A percentile compares a stretch with the other conserved stretches of the same genome.
These are phyloP conservation scores for Apiospora marii DNA, from an alignment of 2,329 filamentous ascomycete genomes.

Conservation along the genomic window DNA sequence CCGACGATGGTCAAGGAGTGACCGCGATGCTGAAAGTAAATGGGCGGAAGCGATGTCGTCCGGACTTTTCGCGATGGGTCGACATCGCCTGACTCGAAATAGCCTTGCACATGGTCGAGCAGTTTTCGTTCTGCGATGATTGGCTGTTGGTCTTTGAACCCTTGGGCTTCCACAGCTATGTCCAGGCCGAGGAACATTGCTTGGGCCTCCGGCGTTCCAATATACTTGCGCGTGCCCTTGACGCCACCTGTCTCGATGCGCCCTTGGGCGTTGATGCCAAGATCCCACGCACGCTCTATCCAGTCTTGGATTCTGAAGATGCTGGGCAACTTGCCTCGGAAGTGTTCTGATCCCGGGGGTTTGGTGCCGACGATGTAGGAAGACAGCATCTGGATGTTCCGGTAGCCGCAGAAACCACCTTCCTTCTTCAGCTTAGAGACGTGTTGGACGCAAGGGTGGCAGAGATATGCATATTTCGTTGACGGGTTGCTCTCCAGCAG, in stretches of 20 bases:
- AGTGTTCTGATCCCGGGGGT: conserved; percentile 64
- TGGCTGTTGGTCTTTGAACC: conserved; percentile 62
- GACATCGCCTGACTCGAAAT: conserved; percentile 70
- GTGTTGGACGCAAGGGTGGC: conserved; percentile 77
- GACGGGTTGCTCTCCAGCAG: conserved; percentile 70
- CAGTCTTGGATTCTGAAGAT: conserved; percentile 85
- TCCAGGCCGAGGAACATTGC: conserved; percentile 76
- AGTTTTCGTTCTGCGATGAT: conserved; percentile 62
- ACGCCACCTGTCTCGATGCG: conserved; percentile 87
- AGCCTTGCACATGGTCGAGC: conserved; percentile 73
- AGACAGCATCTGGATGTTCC: conserved; percentile 91
- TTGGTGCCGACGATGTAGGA: conserved; percentile 75
- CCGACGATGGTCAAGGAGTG: conserved; percentile 93
- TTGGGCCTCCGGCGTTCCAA: conserved; percentile 89
- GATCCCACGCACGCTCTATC: conserved; percentile 90
- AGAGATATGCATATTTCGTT: conserved; percentile 79
- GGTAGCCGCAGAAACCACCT: conserved; percentile 91
- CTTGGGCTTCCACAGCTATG: conserved; percentile 53
- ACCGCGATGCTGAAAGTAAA: conserved; percentile 89
- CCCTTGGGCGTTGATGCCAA: conserved; percentile 78
- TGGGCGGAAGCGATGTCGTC: conserved; percentile 76
- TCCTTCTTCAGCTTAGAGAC: conserved; percentile 84
- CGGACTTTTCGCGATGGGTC: conserved; percentile 68
- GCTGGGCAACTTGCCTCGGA: conserved; percentile 70
- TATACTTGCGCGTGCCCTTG: conserved; percentile 89